Evolutionary conservation across 2,329 filamentous ascomycete species (phyloP).

Genomic region (Xenoacremonium recifei): DNA sequence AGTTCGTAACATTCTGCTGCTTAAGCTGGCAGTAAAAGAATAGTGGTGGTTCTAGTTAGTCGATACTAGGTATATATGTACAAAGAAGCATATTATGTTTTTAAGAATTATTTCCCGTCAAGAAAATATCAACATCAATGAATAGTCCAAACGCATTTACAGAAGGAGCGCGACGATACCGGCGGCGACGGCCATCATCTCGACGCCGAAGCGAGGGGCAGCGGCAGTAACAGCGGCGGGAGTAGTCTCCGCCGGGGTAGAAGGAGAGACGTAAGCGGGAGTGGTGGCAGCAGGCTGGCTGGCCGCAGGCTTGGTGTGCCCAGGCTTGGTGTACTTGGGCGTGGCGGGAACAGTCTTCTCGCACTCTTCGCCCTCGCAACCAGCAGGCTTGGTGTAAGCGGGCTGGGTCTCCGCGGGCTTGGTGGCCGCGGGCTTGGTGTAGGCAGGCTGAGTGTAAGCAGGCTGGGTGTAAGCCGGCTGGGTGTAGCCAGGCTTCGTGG

Average conservation of each 20-base stretch:
- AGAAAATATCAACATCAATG: not conserved
- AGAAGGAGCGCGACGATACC: slow-evolving; percentile 33
- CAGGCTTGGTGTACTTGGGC: slow-evolving; percentile 1
- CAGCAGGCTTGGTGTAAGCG: slow-evolving; percentile 9
- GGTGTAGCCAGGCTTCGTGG: slow-evolving; percentile 1
- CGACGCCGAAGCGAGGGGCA: slow-evolving; percentile 31
- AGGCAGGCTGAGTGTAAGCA: not conserved
- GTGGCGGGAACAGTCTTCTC: slow-evolving; percentile 9
- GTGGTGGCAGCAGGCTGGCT: slow-evolving; percentile 7
- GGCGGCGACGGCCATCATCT: slow-evolving; percentile 28
- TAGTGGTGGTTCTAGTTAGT: slow-evolving; percentile 25
- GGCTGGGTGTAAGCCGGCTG: slow-evolving; percentile 1
- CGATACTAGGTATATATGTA: slow-evolving; percentile 28
- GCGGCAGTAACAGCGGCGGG: slow-evolving; percentile 27
- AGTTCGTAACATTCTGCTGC: slow-evolving; percentile 25
- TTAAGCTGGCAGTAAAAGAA: slow-evolving; percentile 21
- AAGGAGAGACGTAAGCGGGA: slow-evolving; percentile 8
- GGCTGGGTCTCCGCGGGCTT: slow-evolving; percentile 8
- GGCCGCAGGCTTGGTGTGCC: slow-evolving; percentile 4
- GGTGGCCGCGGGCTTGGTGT: not conserved
- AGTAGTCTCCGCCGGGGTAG: slow-evolving; percentile 5
- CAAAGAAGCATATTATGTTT: slow-evolving; percentile 28
- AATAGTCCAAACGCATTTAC: slow-evolving; percentile 25
- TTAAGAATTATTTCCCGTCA: slow-evolving; percentile 20
- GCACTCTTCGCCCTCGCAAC: not conserved